Conservation (phyloP, 805 yeast genomes). For the Candida krabiensis region DNA sequence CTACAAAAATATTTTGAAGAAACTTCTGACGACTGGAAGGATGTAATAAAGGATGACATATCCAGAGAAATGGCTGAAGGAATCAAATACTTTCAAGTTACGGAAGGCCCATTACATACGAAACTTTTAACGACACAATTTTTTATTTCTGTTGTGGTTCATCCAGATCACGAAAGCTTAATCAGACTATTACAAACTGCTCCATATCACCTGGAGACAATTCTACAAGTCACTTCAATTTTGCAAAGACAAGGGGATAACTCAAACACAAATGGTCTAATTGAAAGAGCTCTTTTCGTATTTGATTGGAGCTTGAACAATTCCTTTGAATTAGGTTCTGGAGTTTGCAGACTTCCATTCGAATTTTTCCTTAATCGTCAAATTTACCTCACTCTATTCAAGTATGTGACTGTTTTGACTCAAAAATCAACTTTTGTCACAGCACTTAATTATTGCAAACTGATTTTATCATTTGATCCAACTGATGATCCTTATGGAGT, state of each 20-base stretch:
- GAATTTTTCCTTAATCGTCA: constrained; percentile 75
- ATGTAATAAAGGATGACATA: constrained; percentile 44
- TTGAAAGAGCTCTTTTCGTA: constrained; percentile 76
- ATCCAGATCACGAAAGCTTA: constrained; percentile 79
- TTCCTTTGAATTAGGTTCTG: constrained; percentile 56
- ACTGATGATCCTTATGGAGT: constrained; percentile 84
- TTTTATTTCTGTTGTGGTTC: constrained; percentile 62
- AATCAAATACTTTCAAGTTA: constrained; percentile 57
- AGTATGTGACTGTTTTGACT: constrained; percentile 67
- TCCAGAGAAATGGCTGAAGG: constrained; percentile 40
- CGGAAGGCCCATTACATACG: constrained; percentile 28
- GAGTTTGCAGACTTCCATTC: constrained; percentile 69
- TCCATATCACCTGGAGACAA: constrained; percentile 77
- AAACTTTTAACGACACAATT: constrained; percentile 41
- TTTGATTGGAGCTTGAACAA: constrained; percentile 73
- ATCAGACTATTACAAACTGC: constrained; percentile 54
- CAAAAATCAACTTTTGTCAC: constrained; percentile 78
- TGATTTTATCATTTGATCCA: constrained; percentile 66
- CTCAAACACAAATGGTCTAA: constrained; percentile 67
- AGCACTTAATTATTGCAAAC: constrained; percentile 73
- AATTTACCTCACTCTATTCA: constrained; percentile 69
- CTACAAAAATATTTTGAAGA: constrained; percentile 36
- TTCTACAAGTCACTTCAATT: constrained; percentile 77
- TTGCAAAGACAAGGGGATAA: constrained; percentile 75
- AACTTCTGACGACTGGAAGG: constrained; percentile 47